Conservation (phyloP, 306 rosid species). For the Erythrophleum fordii region DNA sequence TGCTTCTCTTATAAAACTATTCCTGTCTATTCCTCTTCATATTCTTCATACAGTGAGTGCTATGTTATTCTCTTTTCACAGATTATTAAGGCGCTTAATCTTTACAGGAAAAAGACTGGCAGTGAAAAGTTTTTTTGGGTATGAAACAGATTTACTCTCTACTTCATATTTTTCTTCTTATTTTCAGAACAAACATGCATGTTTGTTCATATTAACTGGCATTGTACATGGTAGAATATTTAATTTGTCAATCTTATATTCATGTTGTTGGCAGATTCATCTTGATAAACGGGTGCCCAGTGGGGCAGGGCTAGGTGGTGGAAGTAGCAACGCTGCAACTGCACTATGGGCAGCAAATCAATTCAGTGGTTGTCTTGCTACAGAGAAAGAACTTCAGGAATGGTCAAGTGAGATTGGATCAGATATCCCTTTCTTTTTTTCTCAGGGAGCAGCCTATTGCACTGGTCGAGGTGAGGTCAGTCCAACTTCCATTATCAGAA, state of each 20-base stretch:
- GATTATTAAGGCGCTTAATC: constrained; percentile 97
- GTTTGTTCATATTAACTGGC: constrained; percentile 4
- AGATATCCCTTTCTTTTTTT: constrained; percentile 95
- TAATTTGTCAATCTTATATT: constrained; percentile 7
- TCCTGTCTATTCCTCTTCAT: not conserved
- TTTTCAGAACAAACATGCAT: not conserved
- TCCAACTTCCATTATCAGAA: constrained; percentile 34
- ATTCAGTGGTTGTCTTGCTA: constrained; percentile 74
- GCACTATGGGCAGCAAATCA: constrained; percentile 99
- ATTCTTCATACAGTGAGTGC: constrained; percentile 23
- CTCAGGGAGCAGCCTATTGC: constrained; percentile 95
- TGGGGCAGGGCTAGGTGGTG: constrained; percentile 99
- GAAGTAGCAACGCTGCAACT: constrained; percentile 98
- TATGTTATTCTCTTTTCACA: constrained; percentile 44
- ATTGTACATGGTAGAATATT: not conserved
- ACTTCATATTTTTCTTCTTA: not conserved
- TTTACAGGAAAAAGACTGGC: constrained; percentile 91
- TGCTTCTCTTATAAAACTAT: constrained; percentile 6
- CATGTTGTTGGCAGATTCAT: constrained; percentile 72
- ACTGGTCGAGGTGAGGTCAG: constrained; percentile 98
- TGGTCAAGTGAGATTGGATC: constrained; percentile 99
- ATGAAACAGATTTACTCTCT: constrained; percentile 35
- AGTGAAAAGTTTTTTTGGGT: constrained; percentile 88
- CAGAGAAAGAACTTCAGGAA: constrained; percentile 91
- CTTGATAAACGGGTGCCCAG: constrained; percentile 92